Conservation (phyloP, 2,329 filamentous ascomycete genomes). For the Venturia nashicola region DNA sequence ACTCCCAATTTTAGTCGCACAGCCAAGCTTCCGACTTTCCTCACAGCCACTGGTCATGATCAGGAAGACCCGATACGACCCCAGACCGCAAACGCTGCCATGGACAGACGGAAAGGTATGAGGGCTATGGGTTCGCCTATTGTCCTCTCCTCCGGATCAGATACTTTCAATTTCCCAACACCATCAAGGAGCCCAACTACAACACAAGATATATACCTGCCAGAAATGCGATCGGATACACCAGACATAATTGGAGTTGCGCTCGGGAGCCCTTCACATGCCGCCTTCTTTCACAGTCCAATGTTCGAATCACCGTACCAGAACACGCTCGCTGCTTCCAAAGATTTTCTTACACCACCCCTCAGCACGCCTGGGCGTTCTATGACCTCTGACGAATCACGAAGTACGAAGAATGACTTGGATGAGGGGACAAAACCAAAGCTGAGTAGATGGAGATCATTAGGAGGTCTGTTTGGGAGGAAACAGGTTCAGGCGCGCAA, state of each 20-base stretch:
- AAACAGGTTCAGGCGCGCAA: neutral
- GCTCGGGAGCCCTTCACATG: conserved; percentile 19
- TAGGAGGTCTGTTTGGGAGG: conserved; percentile 9
- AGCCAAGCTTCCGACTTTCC: neutral
- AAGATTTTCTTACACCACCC: neutral
- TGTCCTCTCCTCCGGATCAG: neutral
- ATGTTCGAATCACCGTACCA: neutral
- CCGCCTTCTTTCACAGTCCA: neutral
- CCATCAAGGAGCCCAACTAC: conserved; percentile 1
- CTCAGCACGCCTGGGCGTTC: conserved; percentile 1
- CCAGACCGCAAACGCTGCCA: conserved; percentile 7
- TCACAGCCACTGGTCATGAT: neutral
- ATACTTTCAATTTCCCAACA: conserved; percentile 9
- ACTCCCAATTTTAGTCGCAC: neutral
- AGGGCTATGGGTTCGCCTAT: conserved; percentile 8
- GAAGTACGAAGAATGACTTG: conserved; percentile 3
- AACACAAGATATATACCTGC: neutral
- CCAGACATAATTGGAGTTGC: conserved; percentile 23
- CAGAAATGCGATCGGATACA: conserved; percentile 14
- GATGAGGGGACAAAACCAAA: conserved; percentile 9
- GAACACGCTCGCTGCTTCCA: neutral
- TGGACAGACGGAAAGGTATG: conserved; percentile 1
- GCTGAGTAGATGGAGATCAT: conserved; percentile 11
- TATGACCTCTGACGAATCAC: neutral
- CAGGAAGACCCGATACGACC: neutral